A percentile compares a stretch with the other conserved stretches of the same genome.
phyloP scores from a whole-genome alignment of 148 eudicot species.

The Vaccinium corymbosum region DNA sequence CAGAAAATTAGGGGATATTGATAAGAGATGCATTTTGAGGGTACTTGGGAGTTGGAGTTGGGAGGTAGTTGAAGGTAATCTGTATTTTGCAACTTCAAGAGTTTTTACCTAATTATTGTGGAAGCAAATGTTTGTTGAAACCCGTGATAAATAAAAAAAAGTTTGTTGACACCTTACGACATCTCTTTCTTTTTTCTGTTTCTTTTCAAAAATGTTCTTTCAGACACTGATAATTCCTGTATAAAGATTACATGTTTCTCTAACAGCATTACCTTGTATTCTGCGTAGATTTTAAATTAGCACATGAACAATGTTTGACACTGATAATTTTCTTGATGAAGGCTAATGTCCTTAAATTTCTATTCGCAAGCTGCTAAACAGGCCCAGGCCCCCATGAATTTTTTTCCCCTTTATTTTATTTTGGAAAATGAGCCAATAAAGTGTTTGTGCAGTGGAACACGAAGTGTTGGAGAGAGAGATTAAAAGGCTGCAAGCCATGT shows the following conservation, averaged over 20 bases:
- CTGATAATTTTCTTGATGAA: not conserved
- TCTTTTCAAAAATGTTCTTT: not conserved
- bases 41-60: not conserved
- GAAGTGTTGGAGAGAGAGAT: constrained; percentile 78
- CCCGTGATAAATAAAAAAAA: too few species aligned
- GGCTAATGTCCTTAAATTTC: not conserved
- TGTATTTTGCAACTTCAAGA: not conserved
- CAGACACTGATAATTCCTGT: not conserved
- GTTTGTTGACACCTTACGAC: not conserved
- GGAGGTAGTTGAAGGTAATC: not conserved
- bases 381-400: not conserved
- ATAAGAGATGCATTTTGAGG: not conserved
- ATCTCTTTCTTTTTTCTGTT: not conserved
- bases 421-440: not conserved
- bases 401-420: not conserved
- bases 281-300: not conserved
- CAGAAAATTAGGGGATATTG: not conserved
- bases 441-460: constrained; percentile 65
- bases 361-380: not conserved
- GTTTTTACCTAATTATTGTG: not conserved
- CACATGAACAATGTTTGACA: not conserved
- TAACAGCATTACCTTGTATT: not conserved
- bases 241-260: not conserved
- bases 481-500: constrained; percentile 62
- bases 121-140: not conserved